These are phyloP conservation scores for Nicotiana benthamiana DNA, from an alignment of 257 asterid species.

Conservation along the genomic window DNA sequence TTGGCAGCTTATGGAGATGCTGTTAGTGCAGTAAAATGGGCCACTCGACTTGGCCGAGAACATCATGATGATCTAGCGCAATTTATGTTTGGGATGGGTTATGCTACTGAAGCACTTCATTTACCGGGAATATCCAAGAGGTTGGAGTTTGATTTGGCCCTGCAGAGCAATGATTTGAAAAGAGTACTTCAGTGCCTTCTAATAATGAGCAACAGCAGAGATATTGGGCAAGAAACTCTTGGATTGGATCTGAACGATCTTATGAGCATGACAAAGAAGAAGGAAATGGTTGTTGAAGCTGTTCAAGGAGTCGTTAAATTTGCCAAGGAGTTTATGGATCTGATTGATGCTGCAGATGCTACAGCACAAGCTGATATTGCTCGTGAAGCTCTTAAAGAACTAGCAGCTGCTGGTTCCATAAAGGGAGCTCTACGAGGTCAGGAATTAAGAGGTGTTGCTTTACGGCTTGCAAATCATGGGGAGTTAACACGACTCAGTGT, in stretches of 20 bases:
- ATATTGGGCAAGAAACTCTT: conserved; percentile 89
- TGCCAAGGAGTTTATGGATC: conserved; percentile 87
- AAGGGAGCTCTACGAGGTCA: conserved; percentile 93
- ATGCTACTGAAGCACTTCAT: conserved; percentile 98
- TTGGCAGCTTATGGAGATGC: conserved; percentile 99
- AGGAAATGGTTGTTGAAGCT: conserved; percentile 90
- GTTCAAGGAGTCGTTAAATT: conserved; percentile 92
- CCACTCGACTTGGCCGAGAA: conserved; percentile 93
- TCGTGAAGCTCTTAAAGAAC: conserved; percentile 93
- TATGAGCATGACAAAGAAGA: conserved; percentile 74
- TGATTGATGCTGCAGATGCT: conserved; percentile 99
- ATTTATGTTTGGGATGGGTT: conserved; percentile 99
- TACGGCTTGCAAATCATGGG: conserved; percentile 95
- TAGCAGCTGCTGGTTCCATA: conserved; percentile 98
- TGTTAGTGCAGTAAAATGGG: conserved; percentile 99
- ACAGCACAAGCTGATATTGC: conserved; percentile 96
- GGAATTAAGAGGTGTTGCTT: conserved; percentile 88
- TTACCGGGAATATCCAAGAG: conserved; percentile 97
- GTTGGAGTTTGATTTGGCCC: conserved; percentile 90
- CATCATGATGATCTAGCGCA: conserved; percentile 98
- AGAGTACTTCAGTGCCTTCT: conserved; percentile 95
- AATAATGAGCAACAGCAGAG: conserved; percentile 96
- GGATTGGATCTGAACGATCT: conserved; percentile 88
- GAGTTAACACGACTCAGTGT: conserved; percentile 93
- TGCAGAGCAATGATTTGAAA: conserved; percentile 90